Evolutionary conservation across 345 rosid genomes (phyloP).

Genomic region (Salix udensis): DNA sequence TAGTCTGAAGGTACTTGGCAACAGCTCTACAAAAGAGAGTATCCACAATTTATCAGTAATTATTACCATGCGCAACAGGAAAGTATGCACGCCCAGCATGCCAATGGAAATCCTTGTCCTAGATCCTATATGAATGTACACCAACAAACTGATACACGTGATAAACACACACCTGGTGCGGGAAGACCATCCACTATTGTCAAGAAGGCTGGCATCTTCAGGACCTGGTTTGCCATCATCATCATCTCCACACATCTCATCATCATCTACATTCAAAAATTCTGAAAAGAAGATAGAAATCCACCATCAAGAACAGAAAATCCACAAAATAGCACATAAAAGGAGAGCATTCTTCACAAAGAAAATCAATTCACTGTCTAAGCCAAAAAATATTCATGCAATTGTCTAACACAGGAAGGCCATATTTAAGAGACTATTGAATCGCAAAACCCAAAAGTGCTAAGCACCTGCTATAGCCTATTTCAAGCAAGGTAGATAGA

Average conservation of each 20-base stretch:
- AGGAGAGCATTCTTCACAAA: background rate
- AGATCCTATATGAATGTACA: background rate
- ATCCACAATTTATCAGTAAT: background rate
- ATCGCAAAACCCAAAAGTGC: too few relatives aligned
- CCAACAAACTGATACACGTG: background rate
- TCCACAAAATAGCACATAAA: background rate
- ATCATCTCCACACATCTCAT: conserved; percentile 65
- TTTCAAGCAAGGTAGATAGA: background rate
- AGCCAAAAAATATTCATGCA: too few relatives aligned
- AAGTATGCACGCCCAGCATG: background rate
- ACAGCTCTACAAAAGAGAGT: conserved; percentile 58
- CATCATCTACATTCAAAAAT: conserved; percentile 88
- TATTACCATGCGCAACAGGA: background rate
- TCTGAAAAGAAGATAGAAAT: conserved; percentile 36
- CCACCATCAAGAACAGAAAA: background rate
- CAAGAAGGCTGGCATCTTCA: conserved; percentile 64
- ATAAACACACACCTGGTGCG: conserved; percentile 68
- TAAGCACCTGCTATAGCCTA: background rate
- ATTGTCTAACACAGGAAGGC: too few relatives aligned
- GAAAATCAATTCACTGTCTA: background rate
- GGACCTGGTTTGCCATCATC: conserved; percentile 46
- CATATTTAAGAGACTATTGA: too few relatives aligned
- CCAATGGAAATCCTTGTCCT: background rate
- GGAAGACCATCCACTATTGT: conserved; percentile 97
- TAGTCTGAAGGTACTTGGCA: conserved; percentile 75